Percentiles rank a stretch among this genome's conserved stretches.
Conservation (phyloP, 1,139 yeast species). For the Lodderomyces pseudojiufengensis region DNA sequence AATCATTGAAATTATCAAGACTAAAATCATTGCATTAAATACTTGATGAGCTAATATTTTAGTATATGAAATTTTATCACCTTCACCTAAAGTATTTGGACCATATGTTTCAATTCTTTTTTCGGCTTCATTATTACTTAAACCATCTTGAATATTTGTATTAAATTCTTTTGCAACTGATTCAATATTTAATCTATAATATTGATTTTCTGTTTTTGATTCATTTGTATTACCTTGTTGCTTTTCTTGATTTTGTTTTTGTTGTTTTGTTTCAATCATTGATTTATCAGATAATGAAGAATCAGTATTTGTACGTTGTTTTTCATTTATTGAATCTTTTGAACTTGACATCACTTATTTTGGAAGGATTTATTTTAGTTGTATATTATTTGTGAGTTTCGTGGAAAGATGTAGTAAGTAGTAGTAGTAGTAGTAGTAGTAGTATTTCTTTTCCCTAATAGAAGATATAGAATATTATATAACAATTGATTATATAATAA, state of each 20-base stretch:
- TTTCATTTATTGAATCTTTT: constrained; percentile 6
- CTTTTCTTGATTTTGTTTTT: not conserved
- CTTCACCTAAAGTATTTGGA: constrained; percentile 60
- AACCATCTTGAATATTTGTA: constrained; percentile 47
- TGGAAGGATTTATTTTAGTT: too few relatives aligned
- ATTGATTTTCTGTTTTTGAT: not conserved
- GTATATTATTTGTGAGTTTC: too few relatives aligned
- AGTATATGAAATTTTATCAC: constrained; percentile 51
- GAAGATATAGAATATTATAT: too few relatives aligned
- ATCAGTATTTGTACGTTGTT: constrained; percentile 9
- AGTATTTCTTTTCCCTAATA: too few relatives aligned
- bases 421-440: too few relatives aligned
- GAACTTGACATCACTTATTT: constrained; percentile 5
- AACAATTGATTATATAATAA: too few relatives aligned
- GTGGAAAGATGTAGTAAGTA: too few relatives aligned
- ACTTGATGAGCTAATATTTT: constrained; percentile 65
- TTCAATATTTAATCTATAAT: constrained; percentile 29
- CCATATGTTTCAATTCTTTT: constrained; percentile 39
- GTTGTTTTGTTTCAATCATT: constrained; percentile 1
- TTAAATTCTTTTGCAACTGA: constrained; percentile 34
- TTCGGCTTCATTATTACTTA: constrained; percentile 35
- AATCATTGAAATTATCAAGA: constrained; percentile 67
- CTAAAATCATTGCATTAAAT: constrained; percentile 79
- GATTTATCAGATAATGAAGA: constrained; percentile 10
- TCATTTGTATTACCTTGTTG: not conserved